A percentile compares a stretch with the other conserved stretches of the same genome.
Evolutionary conservation across 345 rosid species (phyloP).

Genomic region (Corchorus olitorius): DNA sequence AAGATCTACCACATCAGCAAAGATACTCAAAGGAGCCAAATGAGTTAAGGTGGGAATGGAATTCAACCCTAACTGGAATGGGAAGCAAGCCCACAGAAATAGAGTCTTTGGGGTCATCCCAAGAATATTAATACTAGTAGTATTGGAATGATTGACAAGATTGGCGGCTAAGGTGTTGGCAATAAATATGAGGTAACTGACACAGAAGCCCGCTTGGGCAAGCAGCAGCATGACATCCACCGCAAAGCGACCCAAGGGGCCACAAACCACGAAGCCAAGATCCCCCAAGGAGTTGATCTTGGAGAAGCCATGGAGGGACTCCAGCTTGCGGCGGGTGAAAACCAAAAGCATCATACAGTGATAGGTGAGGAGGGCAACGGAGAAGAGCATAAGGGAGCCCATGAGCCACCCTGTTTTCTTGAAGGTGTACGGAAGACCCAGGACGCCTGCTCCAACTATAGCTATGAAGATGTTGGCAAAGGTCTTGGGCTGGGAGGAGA

Average conservation of each 20-base stretch:
- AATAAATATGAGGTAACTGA: conserved; percentile 65
- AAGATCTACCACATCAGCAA: conserved; percentile 74
- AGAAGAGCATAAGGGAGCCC: conserved; percentile 60
- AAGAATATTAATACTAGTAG: conserved; percentile 25
- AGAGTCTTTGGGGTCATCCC: conserved; percentile 60
- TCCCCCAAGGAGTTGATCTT: conserved; percentile 69
- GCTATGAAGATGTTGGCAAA: conserved; percentile 76
- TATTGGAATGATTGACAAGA: conserved; percentile 39
- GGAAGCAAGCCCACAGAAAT: conserved; percentile 67
- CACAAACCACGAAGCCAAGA: conserved; percentile 59
- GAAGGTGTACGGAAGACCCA: conserved; percentile 75
- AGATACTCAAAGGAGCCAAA: conserved; percentile 79
- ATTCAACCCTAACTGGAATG: conserved; percentile 73
- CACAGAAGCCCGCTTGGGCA: conserved; percentile 73
- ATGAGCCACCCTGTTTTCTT: conserved; percentile 75
- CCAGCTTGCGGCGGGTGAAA: conserved; percentile 66
- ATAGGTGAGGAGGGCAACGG: conserved; percentile 55
- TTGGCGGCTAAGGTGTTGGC: conserved; percentile 59
- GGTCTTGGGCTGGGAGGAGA: conserved; percentile 64
- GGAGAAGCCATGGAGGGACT: conserved; percentile 47
- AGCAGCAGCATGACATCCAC: conserved; percentile 70
- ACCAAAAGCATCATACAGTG: conserved; percentile 80
- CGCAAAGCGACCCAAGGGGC: conserved; percentile 49
- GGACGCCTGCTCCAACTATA: conserved; percentile 74
- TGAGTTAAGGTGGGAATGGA: conserved; percentile 68